Percentiles rank a stretch among this genome's conserved stretches.
Evolutionary conservation across 2,329 filamentous ascomycete species (phyloP).

Genomic region (Lachnellula cervina): DNA sequence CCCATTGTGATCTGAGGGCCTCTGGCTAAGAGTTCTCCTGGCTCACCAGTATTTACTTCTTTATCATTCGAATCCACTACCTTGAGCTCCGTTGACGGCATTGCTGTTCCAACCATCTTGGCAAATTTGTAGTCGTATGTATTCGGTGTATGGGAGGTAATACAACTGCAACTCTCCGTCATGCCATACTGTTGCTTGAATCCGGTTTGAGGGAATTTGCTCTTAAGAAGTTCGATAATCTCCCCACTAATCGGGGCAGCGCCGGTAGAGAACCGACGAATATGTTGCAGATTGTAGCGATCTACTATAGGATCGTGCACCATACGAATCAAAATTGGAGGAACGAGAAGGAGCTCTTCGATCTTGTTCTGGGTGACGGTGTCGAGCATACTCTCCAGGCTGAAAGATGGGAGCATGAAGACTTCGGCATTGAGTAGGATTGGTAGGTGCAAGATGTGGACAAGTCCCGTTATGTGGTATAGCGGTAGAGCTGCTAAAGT

Average conservation of each 20-base stretch:
- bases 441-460: slow-evolving; percentile 59
- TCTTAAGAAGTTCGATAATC: slow-evolving; percentile 35
- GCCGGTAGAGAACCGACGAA: slow-evolving; percentile 39
- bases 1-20: slow-evolving; percentile 70
- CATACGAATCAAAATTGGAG: slow-evolving; percentile 68
- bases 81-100: slow-evolving; percentile 55
- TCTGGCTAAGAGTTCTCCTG: slow-evolving; percentile 58
- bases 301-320: slow-evolving; percentile 18
- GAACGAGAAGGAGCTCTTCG: slow-evolving; percentile 62
- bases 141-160: slow-evolving; percentile 55
- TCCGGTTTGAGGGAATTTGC: slow-evolving; percentile 37
- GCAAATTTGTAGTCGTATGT: slow-evolving; percentile 54
- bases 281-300: slow-evolving; percentile 51
- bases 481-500: slow-evolving; percentile 62
- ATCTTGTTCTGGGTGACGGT: slow-evolving; percentile 65
- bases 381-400: slow-evolving; percentile 53
- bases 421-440: slow-evolving; percentile 61
- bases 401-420: slow-evolving; percentile 59
- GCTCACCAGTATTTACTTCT: slow-evolving; percentile 47
- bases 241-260: slow-evolving; percentile 43
- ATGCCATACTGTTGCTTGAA: slow-evolving; percentile 51
- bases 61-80: slow-evolving; percentile 52
- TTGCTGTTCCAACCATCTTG: slow-evolving; percentile 49
- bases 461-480: slow-evolving; percentile 55
- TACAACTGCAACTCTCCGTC: slow-evolving; percentile 56